Evolutionary conservation across 768 basidiomycete species (phyloP), one percentile per base, ranked within the genome.

Genomic region (Lactifluus subvellereus): DNA sequence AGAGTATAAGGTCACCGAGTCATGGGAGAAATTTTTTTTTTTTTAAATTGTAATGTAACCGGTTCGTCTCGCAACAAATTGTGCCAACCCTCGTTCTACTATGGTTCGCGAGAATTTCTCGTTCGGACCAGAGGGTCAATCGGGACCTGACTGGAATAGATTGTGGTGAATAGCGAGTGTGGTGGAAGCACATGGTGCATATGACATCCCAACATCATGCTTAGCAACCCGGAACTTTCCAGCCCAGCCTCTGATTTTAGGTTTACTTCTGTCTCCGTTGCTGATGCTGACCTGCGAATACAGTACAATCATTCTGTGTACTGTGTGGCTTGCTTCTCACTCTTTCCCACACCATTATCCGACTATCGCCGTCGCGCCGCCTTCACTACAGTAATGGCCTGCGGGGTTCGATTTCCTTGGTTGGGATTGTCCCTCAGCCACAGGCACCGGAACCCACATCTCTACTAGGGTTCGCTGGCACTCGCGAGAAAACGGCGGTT

Each of bases 121-220:
- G 37, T 38, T 50, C 50, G 40, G 40, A 42, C 58, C 58, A 59
- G 32, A 52, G 50, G 14, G 42, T 52, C 42, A 37, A 35, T 60
- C 51, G 18, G 40, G 58, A 33, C 50, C 20, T 52, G 50, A 52
- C n/a, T 20, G 53, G 51, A 53, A 53, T 2, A 18, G 59, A 16
- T 47, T 43, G 59, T 53, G 43, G 42, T 45, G 51, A 20, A 8
- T 0, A 18, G 27, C 51, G 30, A 45, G 9, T 13, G 27, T 20
- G 49, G 42, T 7, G 42, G 42, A 18, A 6, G 42, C 42, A 43
- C 42, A 43, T 43, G 42, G 10, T 50, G 38, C 56, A 37, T 30
- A 20, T 13, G 48, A 10, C 40, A 27, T 42, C 20, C 27, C 57
- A 47, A 33, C 32, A 59, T 35, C 38, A 20, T 3, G 32, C 51